Conservation (phyloP, 2,329 filamentous ascomycete genomes). For the Sclerotinia borealis region DNA sequence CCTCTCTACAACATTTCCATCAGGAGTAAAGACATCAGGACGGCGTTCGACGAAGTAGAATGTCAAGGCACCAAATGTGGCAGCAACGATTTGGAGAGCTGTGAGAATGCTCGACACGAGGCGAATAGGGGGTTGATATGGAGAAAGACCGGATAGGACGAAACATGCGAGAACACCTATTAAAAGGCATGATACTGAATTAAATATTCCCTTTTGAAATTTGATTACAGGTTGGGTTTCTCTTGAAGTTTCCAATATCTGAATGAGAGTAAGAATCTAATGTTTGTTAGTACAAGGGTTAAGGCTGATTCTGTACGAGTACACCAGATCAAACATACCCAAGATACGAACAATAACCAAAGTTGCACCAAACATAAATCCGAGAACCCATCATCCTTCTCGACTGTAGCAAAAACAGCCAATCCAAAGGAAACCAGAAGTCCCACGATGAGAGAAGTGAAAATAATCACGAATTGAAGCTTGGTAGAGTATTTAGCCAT, state of each 20-base stretch:
- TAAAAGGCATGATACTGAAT: slow-evolving; percentile 16
- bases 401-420: slow-evolving; percentile 46
- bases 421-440: slow-evolving; percentile 49
- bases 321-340: slow-evolving; percentile 45
- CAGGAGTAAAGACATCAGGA: slow-evolving; percentile 57
- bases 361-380: slow-evolving; percentile 40
- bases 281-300: neutral
- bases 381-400: slow-evolving; percentile 13
- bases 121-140: neutral
- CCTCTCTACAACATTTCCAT: slow-evolving; percentile 52
- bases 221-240: slow-evolving; percentile 12
- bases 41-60: slow-evolving; percentile 49
- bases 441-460: slow-evolving; percentile 46
- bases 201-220: slow-evolving; percentile 17
- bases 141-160: slow-evolving; percentile 1
- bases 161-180: slow-evolving; percentile 14
- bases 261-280: slow-evolving; percentile 43
- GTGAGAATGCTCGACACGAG: slow-evolving; percentile 8
- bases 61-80: slow-evolving; percentile 7
- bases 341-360: slow-evolving; percentile 53
- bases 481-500: slow-evolving; percentile 55
- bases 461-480: slow-evolving; percentile 46
- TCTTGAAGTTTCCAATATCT: slow-evolving; percentile 20
- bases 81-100: slow-evolving; percentile 17
- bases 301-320: neutral